Percentiles rank a stretch among this genome's conserved stretches.
Conservation (phyloP, 352 stramenopile species). For the Phytopythium montanum region DNA sequence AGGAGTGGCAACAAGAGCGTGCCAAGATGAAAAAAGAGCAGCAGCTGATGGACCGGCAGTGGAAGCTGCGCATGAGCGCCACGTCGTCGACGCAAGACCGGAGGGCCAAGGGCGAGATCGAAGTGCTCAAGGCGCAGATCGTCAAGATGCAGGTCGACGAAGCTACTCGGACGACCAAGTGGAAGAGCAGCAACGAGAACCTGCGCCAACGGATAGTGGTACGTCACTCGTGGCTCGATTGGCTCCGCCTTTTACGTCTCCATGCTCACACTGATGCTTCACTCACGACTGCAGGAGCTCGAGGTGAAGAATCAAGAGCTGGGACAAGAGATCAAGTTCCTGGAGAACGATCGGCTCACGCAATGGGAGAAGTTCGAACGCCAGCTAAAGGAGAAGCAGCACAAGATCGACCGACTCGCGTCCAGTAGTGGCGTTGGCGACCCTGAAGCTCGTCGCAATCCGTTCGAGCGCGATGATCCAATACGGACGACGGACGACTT, state of each 20-base stretch:
- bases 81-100: constrained; percentile 46
- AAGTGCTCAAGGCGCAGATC: constrained; percentile 78
- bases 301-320: constrained; percentile 74
- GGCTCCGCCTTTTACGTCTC: not conserved
- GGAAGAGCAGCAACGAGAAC: constrained; percentile 63
- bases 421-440: not conserved
- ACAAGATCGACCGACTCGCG: not conserved
- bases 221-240: constrained; percentile 7
- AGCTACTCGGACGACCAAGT: constrained; percentile 43
- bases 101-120: constrained; percentile 66
- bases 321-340: constrained; percentile 70
- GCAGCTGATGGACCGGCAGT: constrained; percentile 63
- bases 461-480: constrained; percentile 9
- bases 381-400: constrained; percentile 45
- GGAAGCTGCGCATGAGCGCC: constrained; percentile 63
- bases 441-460: not conserved
- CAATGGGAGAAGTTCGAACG: constrained; percentile 73
- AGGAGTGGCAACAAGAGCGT: constrained; percentile 66
- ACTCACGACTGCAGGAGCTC: constrained; percentile 40
- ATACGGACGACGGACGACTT: constrained; percentile 33
- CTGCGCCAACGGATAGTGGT: constrained; percentile 65
- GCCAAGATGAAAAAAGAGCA: constrained; percentile 75
- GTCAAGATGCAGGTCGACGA: constrained; percentile 80
- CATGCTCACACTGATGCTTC: not conserved
- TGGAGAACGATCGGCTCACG: constrained; percentile 69